phyloP scores from a whole-genome alignment of 2,329 filamentous ascomycete species.

The Arthrobotrys sinensis region DNA sequence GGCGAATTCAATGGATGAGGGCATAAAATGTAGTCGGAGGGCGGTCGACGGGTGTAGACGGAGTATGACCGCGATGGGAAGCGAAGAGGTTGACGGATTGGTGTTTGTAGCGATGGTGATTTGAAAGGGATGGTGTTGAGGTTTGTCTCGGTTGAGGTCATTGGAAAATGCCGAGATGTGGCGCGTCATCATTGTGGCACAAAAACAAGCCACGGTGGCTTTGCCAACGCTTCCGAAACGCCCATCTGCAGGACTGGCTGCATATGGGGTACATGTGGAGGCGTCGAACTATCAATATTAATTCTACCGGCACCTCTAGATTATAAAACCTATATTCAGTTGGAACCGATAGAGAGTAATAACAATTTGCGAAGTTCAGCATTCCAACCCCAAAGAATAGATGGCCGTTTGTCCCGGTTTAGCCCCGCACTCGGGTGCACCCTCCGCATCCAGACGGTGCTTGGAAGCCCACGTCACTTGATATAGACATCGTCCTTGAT shows the following conservation, averaged over 20 bases:
- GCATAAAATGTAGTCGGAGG: not conserved
- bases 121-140: slow-evolving; percentile 37
- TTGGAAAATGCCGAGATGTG: slow-evolving; percentile 30
- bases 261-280: no score
- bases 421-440: not conserved
- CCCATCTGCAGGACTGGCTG: not conserved
- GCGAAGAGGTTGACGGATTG: slow-evolving; percentile 19
- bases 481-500: slow-evolving; percentile 15
- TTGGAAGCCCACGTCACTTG: not conserved
- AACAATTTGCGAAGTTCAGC: not conserved
- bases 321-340: no score
- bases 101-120: slow-evolving; percentile 29
- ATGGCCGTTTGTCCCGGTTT: not conserved
- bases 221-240: not conserved
- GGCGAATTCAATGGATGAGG: not conserved
- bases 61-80: slow-evolving; percentile 2
- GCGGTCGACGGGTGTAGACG: not conserved
- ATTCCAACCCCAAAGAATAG: not conserved
- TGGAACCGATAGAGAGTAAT: no score
- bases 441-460: not conserved
- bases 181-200: not conserved
- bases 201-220: slow-evolving; percentile 1
- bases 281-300: not conserved
- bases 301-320: not conserved
- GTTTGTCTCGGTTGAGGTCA: slow-evolving; percentile 30